A percentile compares a stretch with the other conserved stretches of the same genome.
Conservation (phyloP, 805 yeast genomes). For the Lipomyces starkeyi region DNA sequence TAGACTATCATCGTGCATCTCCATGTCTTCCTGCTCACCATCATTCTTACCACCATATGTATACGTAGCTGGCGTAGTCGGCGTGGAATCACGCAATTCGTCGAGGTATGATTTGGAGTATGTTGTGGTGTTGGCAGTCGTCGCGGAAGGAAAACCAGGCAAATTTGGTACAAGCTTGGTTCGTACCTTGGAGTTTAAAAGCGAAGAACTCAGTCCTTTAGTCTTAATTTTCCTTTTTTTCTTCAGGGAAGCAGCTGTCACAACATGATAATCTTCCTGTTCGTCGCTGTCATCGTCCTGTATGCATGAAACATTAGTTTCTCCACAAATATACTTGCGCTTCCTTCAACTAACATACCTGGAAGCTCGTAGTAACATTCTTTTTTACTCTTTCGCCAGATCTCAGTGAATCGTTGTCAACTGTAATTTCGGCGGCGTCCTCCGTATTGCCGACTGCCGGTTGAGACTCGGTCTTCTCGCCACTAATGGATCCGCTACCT, state of each 20-base stretch:
- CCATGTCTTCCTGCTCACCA: background rate
- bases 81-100: slow-evolving; percentile 31
- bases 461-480: background rate
- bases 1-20: slow-evolving; percentile 11
- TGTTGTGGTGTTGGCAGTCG: background rate
- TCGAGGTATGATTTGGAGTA: slow-evolving; percentile 30
- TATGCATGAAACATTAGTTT: background rate
- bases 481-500: background rate
- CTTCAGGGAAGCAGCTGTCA: slow-evolving; percentile 28
- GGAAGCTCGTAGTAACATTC: background rate
- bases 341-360: background rate
- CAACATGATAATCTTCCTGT: slow-evolving; percentile 19
- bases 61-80: slow-evolving; percentile 27
- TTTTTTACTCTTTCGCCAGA: background rate
- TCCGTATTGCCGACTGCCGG: background rate
- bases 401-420: background rate
- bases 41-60: slow-evolving; percentile 2
- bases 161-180: slow-evolving; percentile 28
- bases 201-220: slow-evolving; percentile 4
- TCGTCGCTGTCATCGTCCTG: slow-evolving; percentile 11
- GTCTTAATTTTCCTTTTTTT: slow-evolving; percentile 20
- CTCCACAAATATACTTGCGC: background rate
- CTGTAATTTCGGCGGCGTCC: background rate
- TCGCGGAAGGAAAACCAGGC: slow-evolving; percentile 2
- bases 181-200: slow-evolving; percentile 21